Evolutionary conservation across 2,329 filamentous ascomycete genomes (phyloP), one percentile per base, ranked within the genome.

Genomic region (Onygenales sp.): DNA sequence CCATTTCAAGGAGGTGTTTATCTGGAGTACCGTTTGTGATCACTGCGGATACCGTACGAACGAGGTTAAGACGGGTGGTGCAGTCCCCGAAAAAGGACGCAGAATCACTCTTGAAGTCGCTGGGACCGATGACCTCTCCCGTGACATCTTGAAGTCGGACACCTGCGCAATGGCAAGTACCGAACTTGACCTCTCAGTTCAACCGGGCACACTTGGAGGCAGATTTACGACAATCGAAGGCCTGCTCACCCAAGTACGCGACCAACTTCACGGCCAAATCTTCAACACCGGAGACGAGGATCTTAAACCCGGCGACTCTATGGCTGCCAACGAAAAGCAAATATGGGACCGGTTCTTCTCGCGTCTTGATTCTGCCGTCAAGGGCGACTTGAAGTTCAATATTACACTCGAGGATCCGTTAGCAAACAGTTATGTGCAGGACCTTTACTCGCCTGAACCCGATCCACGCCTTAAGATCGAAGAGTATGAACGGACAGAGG

Each of bases 141-240:
- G 93, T 58, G 93, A 98, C 65, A 95, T 98, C 56, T 84, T 98
- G 63, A 98, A 98, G 77, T 90, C 87, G 61, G 93, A 98, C 70
- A 93, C 87, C 31, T 97, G 93, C 66, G 85, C 83, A 10, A 78
- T 98, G 56, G 82, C 85, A 63, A 95, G 90, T 67, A 87, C 89
- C 0, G 91, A 98, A 67, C 83, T 97, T 14, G 82, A 85, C 61
- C 83, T 98, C 9, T 82, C 84, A 51, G 89, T 97, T 58, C 90
- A 95, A 70, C 90, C 92, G 0, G 93, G 93, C 53, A 98, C 93
- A 0, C 82, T 98, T 14, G 93, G 93, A 56, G 93, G 93, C 14
- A 85, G 93, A 54, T 98, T 98, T 76, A 98, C 93, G 17, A 98
- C 93, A 0, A 85, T 98, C 17, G 93, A 98, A 70, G 93, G 93